Conservation (phyloP, 2,329 filamentous ascomycete genomes). For the Coniochaeta pulveracea region DNA sequence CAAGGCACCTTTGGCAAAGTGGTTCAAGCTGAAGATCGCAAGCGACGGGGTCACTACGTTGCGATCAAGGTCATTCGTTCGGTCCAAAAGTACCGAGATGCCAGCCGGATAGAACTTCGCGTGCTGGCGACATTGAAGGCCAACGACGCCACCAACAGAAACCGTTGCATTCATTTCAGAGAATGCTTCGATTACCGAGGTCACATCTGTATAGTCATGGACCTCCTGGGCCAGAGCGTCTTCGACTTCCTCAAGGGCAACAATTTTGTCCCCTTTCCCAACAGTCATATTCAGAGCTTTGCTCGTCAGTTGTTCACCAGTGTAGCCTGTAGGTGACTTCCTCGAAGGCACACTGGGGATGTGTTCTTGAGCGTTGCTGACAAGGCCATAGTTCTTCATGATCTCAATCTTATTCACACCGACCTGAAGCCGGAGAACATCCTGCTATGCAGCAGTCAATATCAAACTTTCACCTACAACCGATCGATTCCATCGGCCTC, state of each 20-base stretch:
- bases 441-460: slow-evolving; percentile 51
- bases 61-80: slow-evolving; percentile 98
- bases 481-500: slow-evolving; percentile 59
- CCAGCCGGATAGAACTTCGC: slow-evolving; percentile 84
- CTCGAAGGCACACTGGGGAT: background rate
- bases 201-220: slow-evolving; percentile 82
- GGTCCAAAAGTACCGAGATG: slow-evolving; percentile 96
- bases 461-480: slow-evolving; percentile 62
- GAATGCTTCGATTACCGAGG: slow-evolving; percentile 97
- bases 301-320: slow-evolving; percentile 94
- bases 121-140: slow-evolving; percentile 85
- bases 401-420: slow-evolving; percentile 94
- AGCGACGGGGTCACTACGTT: slow-evolving; percentile 54
- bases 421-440: slow-evolving; percentile 64
- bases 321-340: slow-evolving; percentile 69
- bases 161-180: slow-evolving; percentile 90
- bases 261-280: slow-evolving; percentile 90
- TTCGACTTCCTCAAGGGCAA: slow-evolving; percentile 98
- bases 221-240: slow-evolving; percentile 80
- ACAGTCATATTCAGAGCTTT: slow-evolving; percentile 96
- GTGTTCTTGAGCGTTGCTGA: slow-evolving; percentile 13
- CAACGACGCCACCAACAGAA: slow-evolving; percentile 85
- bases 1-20: slow-evolving; percentile 99
- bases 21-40: slow-evolving; percentile 77
- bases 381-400: slow-evolving; percentile 65